phyloP scores from a whole-genome alignment of 805 yeast species.

The Martiniozyma abietophila region DNA sequence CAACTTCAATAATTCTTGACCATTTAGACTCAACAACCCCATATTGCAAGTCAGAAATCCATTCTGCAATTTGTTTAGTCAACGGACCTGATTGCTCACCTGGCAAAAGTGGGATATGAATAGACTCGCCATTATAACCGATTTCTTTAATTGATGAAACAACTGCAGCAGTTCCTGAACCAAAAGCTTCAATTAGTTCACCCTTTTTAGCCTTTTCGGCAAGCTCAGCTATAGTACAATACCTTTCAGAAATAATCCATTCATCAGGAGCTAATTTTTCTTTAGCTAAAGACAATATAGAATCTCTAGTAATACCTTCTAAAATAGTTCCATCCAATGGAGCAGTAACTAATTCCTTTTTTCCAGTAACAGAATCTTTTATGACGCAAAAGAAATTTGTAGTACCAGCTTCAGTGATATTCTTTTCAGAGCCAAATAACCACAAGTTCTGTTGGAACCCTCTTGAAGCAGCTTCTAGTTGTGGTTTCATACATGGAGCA shows the following conservation, averaged over 20 bases:
- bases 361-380: constrained; percentile 61
- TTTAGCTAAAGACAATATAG: constrained; percentile 68
- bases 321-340: constrained; percentile 95
- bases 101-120: constrained; percentile 66
- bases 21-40: constrained; percentile 65
- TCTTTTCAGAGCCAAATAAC: constrained; percentile 84
- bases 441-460: constrained; percentile 95
- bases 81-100: constrained; percentile 74
- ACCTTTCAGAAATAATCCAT: constrained; percentile 81
- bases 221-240: constrained; percentile 72
- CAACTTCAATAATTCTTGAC: constrained; percentile 27
- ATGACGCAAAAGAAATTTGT: constrained; percentile 91
- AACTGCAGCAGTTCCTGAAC: constrained; percentile 95
- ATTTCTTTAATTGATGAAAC: constrained; percentile 88
- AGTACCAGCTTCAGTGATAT: constrained; percentile 93
- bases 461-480: constrained; percentile 75
- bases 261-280: constrained; percentile 62
- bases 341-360: constrained; percentile 87
- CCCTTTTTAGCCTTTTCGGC: constrained; percentile 68
- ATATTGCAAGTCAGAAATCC: constrained; percentile 87
- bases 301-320: constrained; percentile 93
- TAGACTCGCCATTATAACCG: constrained; percentile 66
- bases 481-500: constrained; percentile 91
- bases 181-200: constrained; percentile 86
- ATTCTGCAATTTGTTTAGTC: constrained; percentile 66